Conservation (phyloP, 495 filamentous ascomycete species). For the Aeminium ludgeri region DNA sequence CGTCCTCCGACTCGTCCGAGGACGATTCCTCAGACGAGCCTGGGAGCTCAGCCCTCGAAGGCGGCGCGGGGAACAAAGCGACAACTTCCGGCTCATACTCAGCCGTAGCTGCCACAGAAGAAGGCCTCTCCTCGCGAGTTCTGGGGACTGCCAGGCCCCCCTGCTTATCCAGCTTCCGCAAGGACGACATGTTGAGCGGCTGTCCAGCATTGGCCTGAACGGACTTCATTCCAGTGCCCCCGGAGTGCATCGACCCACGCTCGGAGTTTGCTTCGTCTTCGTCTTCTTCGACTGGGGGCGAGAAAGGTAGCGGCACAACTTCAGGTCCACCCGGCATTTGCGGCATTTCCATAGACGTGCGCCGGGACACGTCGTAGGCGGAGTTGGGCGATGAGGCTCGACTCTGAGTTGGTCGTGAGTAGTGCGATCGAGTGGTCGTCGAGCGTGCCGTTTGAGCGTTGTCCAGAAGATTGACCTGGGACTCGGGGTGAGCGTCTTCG, state of each 20-base stretch:
- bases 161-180: conserved; percentile 1
- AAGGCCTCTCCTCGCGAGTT: conserved; percentile 22
- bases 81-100: conserved; percentile 18
- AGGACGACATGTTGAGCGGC: conserved; percentile 1
- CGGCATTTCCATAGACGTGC: neutral
- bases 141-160: conserved; percentile 24
- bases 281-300: conserved; percentile 1
- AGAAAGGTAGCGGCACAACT: conserved; percentile 26
- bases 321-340: conserved; percentile 16
- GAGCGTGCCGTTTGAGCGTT: no score
- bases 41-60: no score
- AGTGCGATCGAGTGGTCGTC: no score
- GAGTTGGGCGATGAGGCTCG: neutral
- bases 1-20: no score
- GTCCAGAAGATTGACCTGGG: conserved; percentile 7
- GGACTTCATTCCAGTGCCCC: neutral
- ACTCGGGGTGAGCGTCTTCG: conserved; percentile 17
- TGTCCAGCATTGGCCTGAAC: neutral
- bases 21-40: no score
- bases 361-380: no score
- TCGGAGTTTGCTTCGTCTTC: neutral
- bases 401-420: neutral
- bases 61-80: no score
- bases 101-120: conserved; percentile 25
- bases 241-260: neutral